Conservation (phyloP, 352 stramenopile species). For the Globisporangium paddicum region DNA sequence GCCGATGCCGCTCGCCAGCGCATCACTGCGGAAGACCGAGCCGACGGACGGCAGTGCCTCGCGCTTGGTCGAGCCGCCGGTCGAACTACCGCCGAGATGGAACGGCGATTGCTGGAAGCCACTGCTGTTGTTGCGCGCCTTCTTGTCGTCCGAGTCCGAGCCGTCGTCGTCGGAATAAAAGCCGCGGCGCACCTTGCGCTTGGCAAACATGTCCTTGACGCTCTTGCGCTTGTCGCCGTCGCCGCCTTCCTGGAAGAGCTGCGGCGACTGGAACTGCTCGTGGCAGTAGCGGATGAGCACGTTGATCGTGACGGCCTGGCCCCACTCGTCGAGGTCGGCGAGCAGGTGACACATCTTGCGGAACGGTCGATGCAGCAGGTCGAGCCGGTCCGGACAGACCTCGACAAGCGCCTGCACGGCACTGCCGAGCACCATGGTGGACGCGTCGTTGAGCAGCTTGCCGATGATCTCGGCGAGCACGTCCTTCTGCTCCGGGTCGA, state of each 20-base stretch:
- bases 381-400: slow-evolving; percentile 93
- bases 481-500: slow-evolving; percentile 89
- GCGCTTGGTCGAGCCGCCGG: slow-evolving; percentile 16
- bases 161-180: slow-evolving; percentile 99
- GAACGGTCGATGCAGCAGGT: slow-evolving; percentile 94
- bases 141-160: slow-evolving; percentile 52
- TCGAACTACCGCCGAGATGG: slow-evolving; percentile 28
- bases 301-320: slow-evolving; percentile 94
- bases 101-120: slow-evolving; percentile 41
- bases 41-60: slow-evolving; percentile 59
- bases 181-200: slow-evolving; percentile 51
- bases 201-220: slow-evolving; percentile 55
- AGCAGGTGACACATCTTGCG: slow-evolving; percentile 97
- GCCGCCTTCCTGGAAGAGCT: slow-evolving; percentile 28
- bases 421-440: slow-evolving; percentile 97
- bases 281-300: slow-evolving; percentile 95
- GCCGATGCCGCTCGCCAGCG: slow-evolving; percentile 59
- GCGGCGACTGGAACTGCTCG: slow-evolving; percentile 92
- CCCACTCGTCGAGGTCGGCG: slow-evolving; percentile 99
- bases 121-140: background rate
- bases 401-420: slow-evolving; percentile 94
- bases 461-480: slow-evolving; percentile 92
- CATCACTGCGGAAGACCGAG: slow-evolving; percentile 72
- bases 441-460: slow-evolving; percentile 91
- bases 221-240: slow-evolving; percentile 19